Evolutionary conservation across 2,329 filamentous ascomycete genomes (phyloP), one percentile per base, ranked within the genome.

Genomic region (Rutstroemia sp.): DNA sequence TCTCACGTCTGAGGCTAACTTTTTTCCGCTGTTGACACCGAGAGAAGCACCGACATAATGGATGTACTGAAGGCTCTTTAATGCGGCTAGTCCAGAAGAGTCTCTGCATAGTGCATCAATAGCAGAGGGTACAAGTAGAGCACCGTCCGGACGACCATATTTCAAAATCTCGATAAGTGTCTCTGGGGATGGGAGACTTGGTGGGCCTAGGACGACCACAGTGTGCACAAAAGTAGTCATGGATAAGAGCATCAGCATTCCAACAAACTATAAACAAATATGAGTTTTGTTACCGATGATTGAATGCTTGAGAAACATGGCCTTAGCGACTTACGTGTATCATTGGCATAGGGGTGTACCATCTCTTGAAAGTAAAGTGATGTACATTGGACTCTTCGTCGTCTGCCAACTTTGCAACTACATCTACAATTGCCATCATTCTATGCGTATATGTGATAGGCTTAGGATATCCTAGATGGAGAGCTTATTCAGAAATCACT

Each of bases 371-470:
- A 21, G 39, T 6, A 38, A 38, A 50, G 34, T 50, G 19, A 36
- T 55, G 47, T 17, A 58, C 16, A 17, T 47, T 17, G 21, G 45
- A 34, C 45, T 52, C 48, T 36, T 47, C 49, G 44, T 39, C 38
- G 6, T 17, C 39, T 23, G 34, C 19, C 30, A 45, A 42, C 9
- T 48, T 56, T 36, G 30, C 54, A 46, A 14, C 54, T 17, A 46
- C 48, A 47, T 56, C 54, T 25, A 27, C 23, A 25, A 54, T 44
- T 30, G 54, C 39, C 44, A 58, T 55, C 57, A 58, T 58, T 14
- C 49, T 44, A 36, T 57, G 49, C 51, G 54, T 57, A 42, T 57
- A 54, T 47, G 44, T 54, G 25, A 58, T 47, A 34, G 21, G 39
- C 23, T 44, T 51, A 3, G 49, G 17, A 5, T 45, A 34, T 34